Evolutionary conservation across 495 filamentous ascomycete species (phyloP).

Genomic region (Daldinia childiae): DNA sequence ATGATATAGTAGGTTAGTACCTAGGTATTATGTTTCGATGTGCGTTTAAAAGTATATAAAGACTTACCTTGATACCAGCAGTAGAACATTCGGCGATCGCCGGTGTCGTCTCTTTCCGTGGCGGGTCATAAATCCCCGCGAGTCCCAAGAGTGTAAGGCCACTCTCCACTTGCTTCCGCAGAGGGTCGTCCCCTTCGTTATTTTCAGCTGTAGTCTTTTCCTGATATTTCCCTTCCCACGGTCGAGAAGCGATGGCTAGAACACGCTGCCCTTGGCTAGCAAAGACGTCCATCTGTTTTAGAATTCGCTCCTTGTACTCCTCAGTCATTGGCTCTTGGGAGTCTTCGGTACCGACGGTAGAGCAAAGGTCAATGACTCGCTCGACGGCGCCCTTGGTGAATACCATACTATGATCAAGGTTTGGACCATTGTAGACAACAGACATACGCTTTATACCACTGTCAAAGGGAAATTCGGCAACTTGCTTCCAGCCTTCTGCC

Average conservation of each 20-base stretch:
- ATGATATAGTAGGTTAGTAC: slow-evolving; percentile 4
- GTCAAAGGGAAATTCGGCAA: slow-evolving; percentile 83
- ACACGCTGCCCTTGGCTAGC: slow-evolving; percentile 83
- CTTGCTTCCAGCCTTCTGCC: slow-evolving; percentile 66
- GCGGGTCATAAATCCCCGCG: slow-evolving; percentile 79
- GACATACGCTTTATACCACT: slow-evolving; percentile 86
- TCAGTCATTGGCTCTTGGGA: slow-evolving; percentile 63
- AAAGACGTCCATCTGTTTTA: slow-evolving; percentile 71
- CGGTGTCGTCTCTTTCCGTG: slow-evolving; percentile 71
- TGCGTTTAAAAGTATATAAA: not conserved
- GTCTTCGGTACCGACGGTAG: slow-evolving; percentile 63
- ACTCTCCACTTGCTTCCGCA: slow-evolving; percentile 62
- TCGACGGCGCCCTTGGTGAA: slow-evolving; percentile 88
- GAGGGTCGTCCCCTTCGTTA: slow-evolving; percentile 41
- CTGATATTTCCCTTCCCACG: slow-evolving; percentile 49
- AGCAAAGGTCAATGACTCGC: slow-evolving; percentile 76
- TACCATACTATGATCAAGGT: slow-evolving; percentile 57
- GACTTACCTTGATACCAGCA: slow-evolving; percentile 70
- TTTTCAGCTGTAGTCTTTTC: slow-evolving; percentile 30
- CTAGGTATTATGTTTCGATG: not conserved
- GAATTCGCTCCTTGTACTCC: slow-evolving; percentile 66
- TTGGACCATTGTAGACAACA: slow-evolving; percentile 67
- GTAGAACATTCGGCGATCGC: slow-evolving; percentile 71
- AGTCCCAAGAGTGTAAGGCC: slow-evolving; percentile 72
- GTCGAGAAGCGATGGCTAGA: slow-evolving; percentile 74